Conservation (phyloP, 2,329 filamentous ascomycete genomes). For the Lecanicillium sp. region DNA sequence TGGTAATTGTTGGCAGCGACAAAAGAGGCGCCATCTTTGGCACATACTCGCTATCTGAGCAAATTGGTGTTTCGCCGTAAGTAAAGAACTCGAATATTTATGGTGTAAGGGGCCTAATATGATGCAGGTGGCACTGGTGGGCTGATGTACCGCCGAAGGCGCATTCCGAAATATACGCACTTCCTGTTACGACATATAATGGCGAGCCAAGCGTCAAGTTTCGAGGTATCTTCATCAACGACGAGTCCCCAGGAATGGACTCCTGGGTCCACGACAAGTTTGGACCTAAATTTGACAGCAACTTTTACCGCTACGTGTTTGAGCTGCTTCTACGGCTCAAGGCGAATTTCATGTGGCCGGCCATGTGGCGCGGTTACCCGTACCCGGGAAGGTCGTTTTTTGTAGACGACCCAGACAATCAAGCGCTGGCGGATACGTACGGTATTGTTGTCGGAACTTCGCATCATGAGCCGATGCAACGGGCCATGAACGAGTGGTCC, state of each 20-base stretch:
- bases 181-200: conserved; percentile 20
- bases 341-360: conserved; percentile 60
- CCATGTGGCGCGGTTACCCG: conserved; percentile 51
- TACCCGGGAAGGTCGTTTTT: conserved; percentile 49
- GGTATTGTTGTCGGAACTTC: conserved; percentile 58
- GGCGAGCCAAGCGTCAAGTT: conserved; percentile 50
- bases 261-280: conserved; percentile 46
- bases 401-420: conserved; percentile 51
- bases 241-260: conserved; percentile 38
- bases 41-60: conserved; percentile 51
- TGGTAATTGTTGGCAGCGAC: conserved; percentile 52
- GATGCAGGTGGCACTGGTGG: conserved; percentile 52
- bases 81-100: too few relatives aligned
- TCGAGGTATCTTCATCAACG: conserved; percentile 55
- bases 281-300: conserved; percentile 40
- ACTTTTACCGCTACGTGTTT: conserved; percentile 56
- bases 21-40: conserved; percentile 54
- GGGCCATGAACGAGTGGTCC: conserved; percentile 44
- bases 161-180: conserved; percentile 40
- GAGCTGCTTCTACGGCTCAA: conserved; percentile 53
- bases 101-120: too few relatives aligned
- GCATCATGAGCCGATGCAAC: conserved; percentile 59
- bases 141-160: conserved; percentile 46
- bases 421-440: conserved; percentile 52
- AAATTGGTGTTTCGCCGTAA: conserved; percentile 51